Evolutionary conservation across 441 rosid genomes (phyloP).

Genomic region (Capsella rubella): DNA sequence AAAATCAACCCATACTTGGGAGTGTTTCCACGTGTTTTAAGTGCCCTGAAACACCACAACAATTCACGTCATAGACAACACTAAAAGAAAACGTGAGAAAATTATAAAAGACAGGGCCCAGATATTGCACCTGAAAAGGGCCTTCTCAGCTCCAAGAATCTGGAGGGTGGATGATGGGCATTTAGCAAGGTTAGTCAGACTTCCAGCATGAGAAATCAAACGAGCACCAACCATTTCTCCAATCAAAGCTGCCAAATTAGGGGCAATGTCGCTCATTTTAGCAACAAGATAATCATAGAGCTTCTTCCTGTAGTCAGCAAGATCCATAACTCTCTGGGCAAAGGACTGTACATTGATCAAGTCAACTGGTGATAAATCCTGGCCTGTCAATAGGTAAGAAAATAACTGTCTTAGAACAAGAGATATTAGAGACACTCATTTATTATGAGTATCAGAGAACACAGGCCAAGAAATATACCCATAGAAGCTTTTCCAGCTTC

Average conservation of each 20-base stretch:
- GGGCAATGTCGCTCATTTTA: conserved; percentile 95
- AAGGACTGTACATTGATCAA: conserved; percentile 83
- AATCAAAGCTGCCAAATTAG: conserved; percentile 91
- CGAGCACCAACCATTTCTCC: conserved; percentile 98
- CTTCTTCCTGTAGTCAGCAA: conserved; percentile 89
- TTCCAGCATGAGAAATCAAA: conserved; percentile 96
- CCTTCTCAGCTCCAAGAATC: conserved; percentile 98
- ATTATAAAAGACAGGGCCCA: neutral
- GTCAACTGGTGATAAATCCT: conserved; percentile 88
- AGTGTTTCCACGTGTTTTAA: conserved; percentile 93
- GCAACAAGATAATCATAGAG: conserved; percentile 87
- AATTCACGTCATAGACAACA: conserved; percentile 3
- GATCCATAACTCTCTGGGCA: conserved; percentile 91
- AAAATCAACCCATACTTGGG: conserved; percentile 95
- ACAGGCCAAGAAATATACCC: conserved; percentile 58
- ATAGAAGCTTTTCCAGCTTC: conserved; percentile 99
- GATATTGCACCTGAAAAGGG: conserved; percentile 77
- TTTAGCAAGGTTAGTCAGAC: conserved; percentile 97
- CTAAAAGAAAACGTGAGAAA: neutral
- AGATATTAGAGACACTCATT: neutral
- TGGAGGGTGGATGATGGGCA: conserved; percentile 99
- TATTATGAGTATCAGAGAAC: neutral
- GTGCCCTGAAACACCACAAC: conserved; percentile 58
- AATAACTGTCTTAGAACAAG: neutral
- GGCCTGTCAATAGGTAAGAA: conserved; percentile 57